Evolutionary conservation across 148 eudicot species (phyloP).

Genomic region (Hydrangea macrophylla): DNA sequence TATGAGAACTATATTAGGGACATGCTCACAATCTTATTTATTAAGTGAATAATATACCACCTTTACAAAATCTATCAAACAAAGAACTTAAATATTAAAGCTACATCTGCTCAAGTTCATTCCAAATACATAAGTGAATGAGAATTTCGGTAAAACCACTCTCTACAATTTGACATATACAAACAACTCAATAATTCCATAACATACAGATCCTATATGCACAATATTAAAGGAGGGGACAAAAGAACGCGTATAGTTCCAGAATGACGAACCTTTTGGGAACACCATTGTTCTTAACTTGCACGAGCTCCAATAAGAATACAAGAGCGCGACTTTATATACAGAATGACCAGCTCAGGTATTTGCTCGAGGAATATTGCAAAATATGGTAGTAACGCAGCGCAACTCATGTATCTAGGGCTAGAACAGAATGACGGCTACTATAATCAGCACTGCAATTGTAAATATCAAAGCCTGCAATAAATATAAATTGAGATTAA

Average conservation of each 20-base stretch:
- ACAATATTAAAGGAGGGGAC: constrained; percentile 2
- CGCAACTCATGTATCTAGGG: neutral
- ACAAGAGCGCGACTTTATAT: neutral
- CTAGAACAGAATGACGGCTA: constrained; percentile 36
- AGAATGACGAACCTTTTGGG: neutral
- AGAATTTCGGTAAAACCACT: too few relatives aligned
- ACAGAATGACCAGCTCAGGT: neutral
- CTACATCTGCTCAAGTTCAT: too few relatives aligned
- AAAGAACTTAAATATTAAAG: too few relatives aligned
- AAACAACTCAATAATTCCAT: neutral
- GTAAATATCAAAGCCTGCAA: constrained; percentile 54
- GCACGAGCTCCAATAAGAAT: neutral
- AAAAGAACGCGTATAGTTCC: neutral
- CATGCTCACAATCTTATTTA: too few relatives aligned
- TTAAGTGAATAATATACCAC: too few relatives aligned
- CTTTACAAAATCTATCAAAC: too few relatives aligned
- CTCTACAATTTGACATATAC: too few relatives aligned
- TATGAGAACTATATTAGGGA: too few relatives aligned
- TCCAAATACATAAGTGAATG: too few relatives aligned
- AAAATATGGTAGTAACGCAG: neutral
- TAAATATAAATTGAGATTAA: too few relatives aligned
- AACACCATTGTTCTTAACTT: neutral
- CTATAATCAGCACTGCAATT: constrained; percentile 29
- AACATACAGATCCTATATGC: constrained; percentile 5
- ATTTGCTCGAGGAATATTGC: neutral